A percentile compares a stretch with the other conserved stretches of the same genome.
Conservation (phyloP, 176 grass and related monocot genomes). For the maize (Zea mays) region Zm-B73-REFERENCE-NAM-5.0 NC_050099.1:121181001-121181500, state of each 20-base stretch:
- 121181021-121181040: conserved; percentile 64
- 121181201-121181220: not conserved
- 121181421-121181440: conserved; percentile 8
- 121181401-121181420: not conserved
- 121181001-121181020: conserved; percentile 83
- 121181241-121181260: not conserved
- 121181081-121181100: conserved; percentile 97
- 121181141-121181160: not conserved
- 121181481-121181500: conserved; percentile 17
- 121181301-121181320: not conserved
- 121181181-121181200: conserved; percentile 12
- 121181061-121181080: conserved; percentile 78
- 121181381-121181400: not conserved
- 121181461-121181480: not conserved
- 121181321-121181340: conserved; percentile 13
- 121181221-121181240: not conserved
- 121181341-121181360: not conserved
- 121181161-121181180: conserved; percentile 4
- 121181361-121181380: conserved; percentile 5
- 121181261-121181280: not conserved
- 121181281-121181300: conserved; percentile 12
- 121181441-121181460: not conserved
- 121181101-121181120: conserved; percentile 54
- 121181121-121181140: not conserved
- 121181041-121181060: conserved; percentile 66